Conservation (phyloP, 495 filamentous ascomycete genomes). For the Penicillium simplicissimum region DNA sequence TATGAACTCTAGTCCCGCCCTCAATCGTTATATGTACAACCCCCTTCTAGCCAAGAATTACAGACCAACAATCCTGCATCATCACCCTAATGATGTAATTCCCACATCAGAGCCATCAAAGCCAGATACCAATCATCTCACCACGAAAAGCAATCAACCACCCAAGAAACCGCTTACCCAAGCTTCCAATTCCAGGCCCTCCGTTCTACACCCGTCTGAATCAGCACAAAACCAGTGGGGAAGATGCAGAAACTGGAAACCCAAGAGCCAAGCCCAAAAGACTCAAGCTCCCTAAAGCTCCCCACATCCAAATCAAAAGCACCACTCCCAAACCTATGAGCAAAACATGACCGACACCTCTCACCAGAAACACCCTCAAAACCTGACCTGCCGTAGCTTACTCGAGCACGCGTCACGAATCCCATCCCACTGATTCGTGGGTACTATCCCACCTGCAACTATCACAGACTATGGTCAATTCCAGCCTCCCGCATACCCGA, state of each 20-base stretch:
- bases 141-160: neutral
- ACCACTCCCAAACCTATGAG: neutral
- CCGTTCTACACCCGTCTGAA: neutral
- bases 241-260: neutral
- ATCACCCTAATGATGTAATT: constrained; percentile 5
- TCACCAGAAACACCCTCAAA: neutral
- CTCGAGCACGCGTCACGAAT: neutral
- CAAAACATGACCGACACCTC: neutral
- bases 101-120: neutral
- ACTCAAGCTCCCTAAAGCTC: neutral
- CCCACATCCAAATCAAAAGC: neutral
- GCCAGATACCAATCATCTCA: neutral
- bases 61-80: neutral
- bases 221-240: neutral
- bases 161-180: neutral
- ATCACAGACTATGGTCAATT: neutral
- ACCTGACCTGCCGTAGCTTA: neutral
- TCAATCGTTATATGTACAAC: neutral
- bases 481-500: neutral
- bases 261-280: neutral
- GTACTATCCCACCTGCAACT: neutral
- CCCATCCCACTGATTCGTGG: neutral
- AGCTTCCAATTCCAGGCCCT: neutral
- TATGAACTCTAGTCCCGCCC: no score
- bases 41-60: neutral